Base-by-base conservation (phyloP, 371 early-diverging fungal species). In the Mucor irregularis region DNA sequence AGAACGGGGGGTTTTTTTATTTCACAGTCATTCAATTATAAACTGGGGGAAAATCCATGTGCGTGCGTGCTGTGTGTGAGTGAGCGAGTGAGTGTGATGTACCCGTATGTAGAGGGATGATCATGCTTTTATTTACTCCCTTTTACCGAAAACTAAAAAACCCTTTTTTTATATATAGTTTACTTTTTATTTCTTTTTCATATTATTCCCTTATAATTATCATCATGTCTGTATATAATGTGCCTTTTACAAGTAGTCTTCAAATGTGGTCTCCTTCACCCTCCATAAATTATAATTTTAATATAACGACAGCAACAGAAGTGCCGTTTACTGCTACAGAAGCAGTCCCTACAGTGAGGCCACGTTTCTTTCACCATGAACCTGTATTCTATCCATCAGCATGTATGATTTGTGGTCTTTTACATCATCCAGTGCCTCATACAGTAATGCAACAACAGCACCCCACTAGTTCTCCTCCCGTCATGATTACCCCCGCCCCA, bases 211-310 rank as follows among this genome's bases (percentile, higher is more conserved):
- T 10, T 37, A 17, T 19, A 37, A 46, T 1, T 24, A 54, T 45
- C 38, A 34, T 13, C 5, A 40, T 44, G 35, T 50, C 45, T 50
- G 39, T 43, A 30, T 30, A 43, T 22, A 21, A 45, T 35, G 39
- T 29, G 17, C 35, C 44, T 24, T 55, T 55, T 14, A 48, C 52
- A 2, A 52, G 48, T 5, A 52, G 19, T 40, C 17, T 62, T 1
- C 42, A 51, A 14, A 56, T 56, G 53, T 49, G 53, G 57, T 57
- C 62, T 8, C 62, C 56, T 16, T 47, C 47, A 29, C n/a, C 61
- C 2, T 50, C 42, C 6, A 22, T 39, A 13, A 40, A 26, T 9
- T n/a, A 26, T 14, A 21, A 43, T 17, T 22, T 34, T 19, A 40
- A 13, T 22, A 17, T 30, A 25, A 38, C 34, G 11, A 19, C 29